These are phyloP conservation scores for Zygosaccharomyces bisporus DNA, from an alignment of 805 yeast species.

Conservation along the genomic window DNA sequence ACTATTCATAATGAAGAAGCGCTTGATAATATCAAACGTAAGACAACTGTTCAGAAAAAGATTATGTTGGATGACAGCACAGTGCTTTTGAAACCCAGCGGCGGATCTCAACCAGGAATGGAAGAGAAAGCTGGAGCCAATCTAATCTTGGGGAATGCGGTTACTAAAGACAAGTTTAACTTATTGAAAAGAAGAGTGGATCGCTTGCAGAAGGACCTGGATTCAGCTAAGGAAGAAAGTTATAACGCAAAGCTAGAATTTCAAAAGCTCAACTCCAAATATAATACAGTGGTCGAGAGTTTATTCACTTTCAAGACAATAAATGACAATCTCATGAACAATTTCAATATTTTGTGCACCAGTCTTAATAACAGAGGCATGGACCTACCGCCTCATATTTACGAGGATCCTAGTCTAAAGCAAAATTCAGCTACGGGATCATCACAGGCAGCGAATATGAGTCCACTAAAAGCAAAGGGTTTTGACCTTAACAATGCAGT, in stretches of 20 bases:
- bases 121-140: constrained; percentile 18
- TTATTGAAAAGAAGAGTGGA: constrained; percentile 36
- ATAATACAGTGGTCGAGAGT: constrained; percentile 60
- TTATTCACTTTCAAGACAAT: constrained; percentile 52
- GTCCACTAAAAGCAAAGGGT: constrained; percentile 8
- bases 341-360: constrained; percentile 48
- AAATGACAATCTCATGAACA: constrained; percentile 53
- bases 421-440: constrained; percentile 7
- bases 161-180: constrained; percentile 27
- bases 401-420: constrained; percentile 9
- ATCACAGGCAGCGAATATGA: constrained; percentile 11
- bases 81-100: constrained; percentile 14
- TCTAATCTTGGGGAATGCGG: constrained; percentile 24
- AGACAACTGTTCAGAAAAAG: constrained; percentile 60
- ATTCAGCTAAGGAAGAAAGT: constrained; percentile 23
- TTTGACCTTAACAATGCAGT: constrained; percentile 12
- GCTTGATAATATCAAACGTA: constrained; percentile 81
- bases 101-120: constrained; percentile 9
- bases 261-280: constrained; percentile 49
- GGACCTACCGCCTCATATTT: constrained; percentile 50
- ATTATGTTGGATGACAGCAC: constrained; percentile 24
- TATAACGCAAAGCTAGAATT: constrained; percentile 35
- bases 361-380: constrained; percentile 57
- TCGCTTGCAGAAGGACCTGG: constrained; percentile 32
- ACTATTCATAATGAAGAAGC: constrained; percentile 70